phyloP scores from a whole-genome alignment of 352 stramenopile genomes.

The Blastocystis sp. region DNA sequence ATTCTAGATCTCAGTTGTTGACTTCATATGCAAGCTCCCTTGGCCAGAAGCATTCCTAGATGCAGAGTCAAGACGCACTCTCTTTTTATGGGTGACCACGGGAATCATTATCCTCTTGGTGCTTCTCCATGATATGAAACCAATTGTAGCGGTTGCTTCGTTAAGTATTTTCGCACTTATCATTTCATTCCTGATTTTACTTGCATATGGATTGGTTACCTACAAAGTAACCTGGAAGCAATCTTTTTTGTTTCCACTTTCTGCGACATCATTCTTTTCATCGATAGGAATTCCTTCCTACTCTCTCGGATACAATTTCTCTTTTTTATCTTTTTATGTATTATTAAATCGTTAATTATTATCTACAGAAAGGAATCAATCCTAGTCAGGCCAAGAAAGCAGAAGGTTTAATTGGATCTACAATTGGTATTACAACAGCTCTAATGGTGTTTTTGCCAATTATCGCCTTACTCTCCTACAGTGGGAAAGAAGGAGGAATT shows the following conservation, averaged over 20 bases:
- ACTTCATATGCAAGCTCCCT: slow-evolving; percentile 49
- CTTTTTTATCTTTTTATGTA: slow-evolving; percentile 52
- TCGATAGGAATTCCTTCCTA: slow-evolving; percentile 42
- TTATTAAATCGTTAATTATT: not conserved
- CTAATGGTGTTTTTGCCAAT: slow-evolving; percentile 8
- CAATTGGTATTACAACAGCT: not conserved
- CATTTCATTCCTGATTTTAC: slow-evolving; percentile 43
- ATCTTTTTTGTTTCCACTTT: slow-evolving; percentile 15
- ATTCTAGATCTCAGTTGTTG: slow-evolving; percentile 53
- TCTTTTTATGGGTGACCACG: not conserved
- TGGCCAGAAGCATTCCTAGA: not conserved
- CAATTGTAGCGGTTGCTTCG: slow-evolving; percentile 26
- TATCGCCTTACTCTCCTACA: slow-evolving; percentile 47
- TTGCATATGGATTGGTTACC: slow-evolving; percentile 27
- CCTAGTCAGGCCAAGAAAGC: not conserved
- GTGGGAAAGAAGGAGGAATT: slow-evolving; percentile 41
- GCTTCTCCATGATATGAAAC: slow-evolving; percentile 20
- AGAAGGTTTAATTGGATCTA: not conserved
- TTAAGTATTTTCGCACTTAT: slow-evolving; percentile 58
- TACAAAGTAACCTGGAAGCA: slow-evolving; percentile 20
- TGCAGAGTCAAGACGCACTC: not conserved
- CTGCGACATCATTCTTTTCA: not conserved
- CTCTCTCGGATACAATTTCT: slow-evolving; percentile 60
- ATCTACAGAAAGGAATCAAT: slow-evolving; percentile 7
- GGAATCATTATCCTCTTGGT: slow-evolving; percentile 14